Conservation (phyloP, 805 yeast species). For the Scheffersomyces coipomensis region DNA sequence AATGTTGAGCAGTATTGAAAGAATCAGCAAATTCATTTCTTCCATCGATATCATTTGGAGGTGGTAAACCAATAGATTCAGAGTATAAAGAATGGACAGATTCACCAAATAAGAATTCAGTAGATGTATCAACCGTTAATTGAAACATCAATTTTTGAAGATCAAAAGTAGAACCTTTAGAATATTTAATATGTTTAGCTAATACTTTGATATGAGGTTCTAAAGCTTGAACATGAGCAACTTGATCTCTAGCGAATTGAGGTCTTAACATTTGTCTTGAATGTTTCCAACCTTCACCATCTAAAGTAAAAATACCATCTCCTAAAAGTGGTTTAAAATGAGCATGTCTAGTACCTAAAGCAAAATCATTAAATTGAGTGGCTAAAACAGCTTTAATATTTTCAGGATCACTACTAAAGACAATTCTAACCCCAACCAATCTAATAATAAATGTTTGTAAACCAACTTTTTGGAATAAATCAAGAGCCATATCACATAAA, state of each 20-base stretch:
- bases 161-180: slow-evolving; percentile 26
- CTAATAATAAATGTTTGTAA: slow-evolving; percentile 6
- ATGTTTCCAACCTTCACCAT: slow-evolving; percentile 39
- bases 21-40: slow-evolving; percentile 31
- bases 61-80: slow-evolving; percentile 21
- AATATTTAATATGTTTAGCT: slow-evolving; percentile 19
- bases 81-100: slow-evolving; percentile 28
- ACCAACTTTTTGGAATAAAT: slow-evolving; percentile 6
- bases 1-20: slow-evolving; percentile 31
- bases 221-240: slow-evolving; percentile 31
- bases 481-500: slow-evolving; percentile 18
- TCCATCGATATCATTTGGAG: slow-evolving; percentile 27
- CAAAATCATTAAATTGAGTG: slow-evolving; percentile 37
- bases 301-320: slow-evolving; percentile 38
- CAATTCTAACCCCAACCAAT: slow-evolving; percentile 16
- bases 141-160: slow-evolving; percentile 32
- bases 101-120: slow-evolving; percentile 43
- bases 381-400: slow-evolving; percentile 36
- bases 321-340: slow-evolving; percentile 33
- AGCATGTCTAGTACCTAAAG: slow-evolving; percentile 29
- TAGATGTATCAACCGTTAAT: slow-evolving; percentile 39
- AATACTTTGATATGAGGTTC: slow-evolving; percentile 30
- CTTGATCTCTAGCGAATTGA: slow-evolving; percentile 36
- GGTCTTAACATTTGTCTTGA: slow-evolving; percentile 37
- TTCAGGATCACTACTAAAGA: slow-evolving; percentile 33